A percentile compares a stretch with the other conserved stretches of the same genome.
These are phyloP conservation scores for Penicillium goetzii DNA, from an alignment of 495 filamentous ascomycete species.

Conservation along the genomic window DNA sequence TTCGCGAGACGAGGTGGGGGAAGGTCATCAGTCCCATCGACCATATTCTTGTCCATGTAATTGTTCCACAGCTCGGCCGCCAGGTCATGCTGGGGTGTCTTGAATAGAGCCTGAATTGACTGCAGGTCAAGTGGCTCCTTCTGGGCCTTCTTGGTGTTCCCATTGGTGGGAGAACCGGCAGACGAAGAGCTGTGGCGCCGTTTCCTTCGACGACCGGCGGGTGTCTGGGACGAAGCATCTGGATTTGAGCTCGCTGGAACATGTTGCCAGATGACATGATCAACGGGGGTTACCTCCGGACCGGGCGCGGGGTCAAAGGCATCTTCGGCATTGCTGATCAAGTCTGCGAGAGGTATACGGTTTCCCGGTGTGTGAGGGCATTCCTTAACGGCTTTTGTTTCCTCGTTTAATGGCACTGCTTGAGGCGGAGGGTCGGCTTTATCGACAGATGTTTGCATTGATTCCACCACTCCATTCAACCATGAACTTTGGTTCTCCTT, in stretches of 20 bases:
- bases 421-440: slow-evolving; percentile 29
- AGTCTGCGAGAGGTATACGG: slow-evolving; percentile 74
- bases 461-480: slow-evolving; percentile 46
- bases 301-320: slow-evolving; percentile 45
- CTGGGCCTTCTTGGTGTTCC: slow-evolving; percentile 43
- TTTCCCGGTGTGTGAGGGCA: slow-evolving; percentile 74
- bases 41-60: slow-evolving; percentile 59
- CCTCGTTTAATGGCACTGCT: slow-evolving; percentile 20
- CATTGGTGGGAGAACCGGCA: slow-evolving; percentile 66
- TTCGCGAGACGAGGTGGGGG: slow-evolving; percentile 61
- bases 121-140: slow-evolving; percentile 54
- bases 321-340: slow-evolving; percentile 74
- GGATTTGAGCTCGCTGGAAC: slow-evolving; percentile 51
- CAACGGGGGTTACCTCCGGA: slow-evolving; percentile 64
- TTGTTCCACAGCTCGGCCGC: slow-evolving; percentile 86
- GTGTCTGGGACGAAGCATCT: slow-evolving; percentile 46
- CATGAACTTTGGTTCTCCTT: slow-evolving; percentile 48
- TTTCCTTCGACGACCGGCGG: slow-evolving; percentile 62
- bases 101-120: slow-evolving; percentile 58
- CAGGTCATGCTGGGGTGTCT: slow-evolving; percentile 80
- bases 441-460: slow-evolving; percentile 30
- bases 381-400: slow-evolving; percentile 46
- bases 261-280: slow-evolving; percentile 74
- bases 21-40: slow-evolving; percentile 41
- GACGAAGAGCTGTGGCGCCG: slow-evolving; percentile 82